These are phyloP conservation scores for Linum tenue DNA, from an alignment of 345 rosid genomes.

Conservation along the genomic window DNA sequence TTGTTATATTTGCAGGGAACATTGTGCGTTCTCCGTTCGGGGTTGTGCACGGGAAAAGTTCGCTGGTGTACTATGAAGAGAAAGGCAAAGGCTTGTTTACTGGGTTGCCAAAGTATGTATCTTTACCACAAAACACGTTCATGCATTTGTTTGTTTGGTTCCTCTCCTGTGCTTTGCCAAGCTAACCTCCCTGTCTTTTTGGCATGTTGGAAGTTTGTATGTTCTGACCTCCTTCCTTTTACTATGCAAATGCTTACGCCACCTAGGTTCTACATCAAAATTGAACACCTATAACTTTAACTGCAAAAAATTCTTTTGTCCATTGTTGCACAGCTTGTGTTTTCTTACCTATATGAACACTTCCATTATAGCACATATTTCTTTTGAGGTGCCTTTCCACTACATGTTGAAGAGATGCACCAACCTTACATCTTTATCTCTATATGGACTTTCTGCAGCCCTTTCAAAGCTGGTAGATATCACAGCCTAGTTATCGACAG, in stretches of 20 bases:
- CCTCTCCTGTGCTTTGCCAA: neutral
- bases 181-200: neutral
- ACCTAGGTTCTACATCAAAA: no score
- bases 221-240: no score
- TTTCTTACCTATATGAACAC: neutral
- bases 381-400: no score
- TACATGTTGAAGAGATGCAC: neutral
- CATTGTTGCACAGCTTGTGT: no score
- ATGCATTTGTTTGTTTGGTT: neutral
- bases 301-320: no score
- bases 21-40: conserved; percentile 81
- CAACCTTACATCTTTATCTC: neutral
- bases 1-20: conserved; percentile 45
- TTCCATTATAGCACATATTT: no score
- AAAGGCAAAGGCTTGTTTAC: conserved; percentile 75
- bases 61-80: conserved; percentile 74
- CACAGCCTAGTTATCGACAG: conserved; percentile 84
- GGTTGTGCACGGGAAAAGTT: conserved; percentile 93
- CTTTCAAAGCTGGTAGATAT: conserved; percentile 83
- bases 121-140: neutral
- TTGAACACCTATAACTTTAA: no score
- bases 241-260: no score
- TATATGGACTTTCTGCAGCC: conserved; percentile 33
- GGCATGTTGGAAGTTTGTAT: neutral
- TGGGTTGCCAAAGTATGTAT: conserved; percentile 68